phyloP scores from a whole-genome alignment of 1,284 basidiomycete genomes.

The Lignosus rhinocerotis region DNA sequence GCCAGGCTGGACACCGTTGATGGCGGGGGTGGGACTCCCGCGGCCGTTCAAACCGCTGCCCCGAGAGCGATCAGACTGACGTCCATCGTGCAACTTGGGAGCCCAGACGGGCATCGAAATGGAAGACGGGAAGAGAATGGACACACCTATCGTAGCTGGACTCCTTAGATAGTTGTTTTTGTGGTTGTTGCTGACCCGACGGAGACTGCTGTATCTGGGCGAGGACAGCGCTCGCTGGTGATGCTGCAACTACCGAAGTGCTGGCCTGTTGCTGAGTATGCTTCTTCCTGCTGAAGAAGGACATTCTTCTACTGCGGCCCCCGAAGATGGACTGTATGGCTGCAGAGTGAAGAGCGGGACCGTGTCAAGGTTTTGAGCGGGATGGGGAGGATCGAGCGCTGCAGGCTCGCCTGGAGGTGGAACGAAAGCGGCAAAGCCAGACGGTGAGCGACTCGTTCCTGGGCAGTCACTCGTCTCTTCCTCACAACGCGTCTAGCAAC shows the following conservation, averaged over 20 bases:
- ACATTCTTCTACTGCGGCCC: slow-evolving; percentile 72
- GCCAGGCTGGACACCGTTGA: slow-evolving; percentile 25
- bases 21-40: slow-evolving; percentile 31
- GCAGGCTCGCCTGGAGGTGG: slow-evolving; percentile 31
- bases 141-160: slow-evolving; percentile 35
- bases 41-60: slow-evolving; percentile 34
- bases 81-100: slow-evolving; percentile 18
- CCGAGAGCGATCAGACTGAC: slow-evolving; percentile 17
- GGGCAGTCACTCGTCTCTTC: neutral
- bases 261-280: slow-evolving; percentile 42
- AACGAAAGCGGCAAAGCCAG: slow-evolving; percentile 22
- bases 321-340: slow-evolving; percentile 59
- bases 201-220: slow-evolving; percentile 41
- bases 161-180: slow-evolving; percentile 35
- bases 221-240: slow-evolving; percentile 59
- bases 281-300: slow-evolving; percentile 88
- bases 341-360: slow-evolving; percentile 28
- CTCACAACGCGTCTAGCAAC: slow-evolving; percentile 24
- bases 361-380: slow-evolving; percentile 9
- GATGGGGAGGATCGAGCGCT: slow-evolving; percentile 21
- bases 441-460: slow-evolving; percentile 16
- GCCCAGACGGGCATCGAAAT: slow-evolving; percentile 9
- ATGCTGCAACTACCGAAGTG: slow-evolving; percentile 52
- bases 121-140: slow-evolving; percentile 1
- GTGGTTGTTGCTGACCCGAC: slow-evolving; percentile 29